Conservation (phyloP, 1,139 yeast genomes). For the Candida gigantensis region DNA sequence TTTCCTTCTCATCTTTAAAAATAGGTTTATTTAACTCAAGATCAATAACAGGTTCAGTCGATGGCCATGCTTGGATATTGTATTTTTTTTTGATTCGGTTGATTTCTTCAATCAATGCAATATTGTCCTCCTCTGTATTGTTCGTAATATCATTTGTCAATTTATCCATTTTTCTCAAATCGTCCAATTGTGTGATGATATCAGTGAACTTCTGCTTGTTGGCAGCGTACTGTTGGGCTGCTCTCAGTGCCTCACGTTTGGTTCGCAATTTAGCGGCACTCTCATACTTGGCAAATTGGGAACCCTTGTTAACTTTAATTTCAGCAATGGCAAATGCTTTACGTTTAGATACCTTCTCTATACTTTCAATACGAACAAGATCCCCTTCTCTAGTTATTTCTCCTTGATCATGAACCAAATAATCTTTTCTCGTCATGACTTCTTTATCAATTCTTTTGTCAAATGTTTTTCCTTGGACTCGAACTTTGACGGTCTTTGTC, state of each 20-base stretch:
- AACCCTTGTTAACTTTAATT: conserved; percentile 85
- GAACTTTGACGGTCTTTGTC: conserved; percentile 93
- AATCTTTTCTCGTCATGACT: conserved; percentile 76
- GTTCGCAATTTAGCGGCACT: conserved; percentile 70
- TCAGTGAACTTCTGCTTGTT: conserved; percentile 43
- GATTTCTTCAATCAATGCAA: conserved; percentile 42
- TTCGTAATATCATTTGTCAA: conserved; percentile 36
- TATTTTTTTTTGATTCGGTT: conserved; percentile 51
- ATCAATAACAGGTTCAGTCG: conserved; percentile 39
- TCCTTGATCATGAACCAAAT: conserved; percentile 91
- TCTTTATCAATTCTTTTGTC: conserved; percentile 75
- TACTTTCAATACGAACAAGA: conserved; percentile 87
- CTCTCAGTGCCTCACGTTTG: conserved; percentile 56
- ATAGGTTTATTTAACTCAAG: conserved; percentile 30
- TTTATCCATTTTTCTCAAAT: conserved; percentile 47
- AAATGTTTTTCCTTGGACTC: conserved; percentile 73
- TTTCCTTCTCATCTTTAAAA: conserved; percentile 20
- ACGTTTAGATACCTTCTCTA: conserved; percentile 79
- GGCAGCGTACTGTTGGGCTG: conserved; percentile 49
- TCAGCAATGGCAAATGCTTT: conserved; percentile 95
- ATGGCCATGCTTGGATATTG: conserved; percentile 63
- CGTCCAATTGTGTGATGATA: conserved; percentile 46
- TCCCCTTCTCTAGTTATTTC: conserved; percentile 93
- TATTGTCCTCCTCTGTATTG: conserved; percentile 38
- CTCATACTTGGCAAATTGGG: conserved; percentile 82